A percentile compares a stretch with the other conserved stretches of the same genome.
These are phyloP conservation scores for Phialophora verrucosa DNA, from an alignment of 2,329 filamentous ascomycete species.

Conservation along the genomic window DNA sequence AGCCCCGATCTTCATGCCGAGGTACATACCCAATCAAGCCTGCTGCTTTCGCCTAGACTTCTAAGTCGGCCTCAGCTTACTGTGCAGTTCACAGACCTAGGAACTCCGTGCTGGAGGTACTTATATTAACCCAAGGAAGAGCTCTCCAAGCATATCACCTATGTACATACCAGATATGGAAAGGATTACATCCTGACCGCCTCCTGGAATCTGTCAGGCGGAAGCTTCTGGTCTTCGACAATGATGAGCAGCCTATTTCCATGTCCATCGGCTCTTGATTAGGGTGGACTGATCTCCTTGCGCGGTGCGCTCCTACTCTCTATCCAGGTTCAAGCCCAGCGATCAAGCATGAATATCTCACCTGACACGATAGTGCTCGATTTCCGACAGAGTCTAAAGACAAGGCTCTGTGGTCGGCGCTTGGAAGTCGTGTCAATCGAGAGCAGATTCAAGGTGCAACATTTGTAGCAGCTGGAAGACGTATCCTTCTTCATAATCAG, in stretches of 20 bases:
- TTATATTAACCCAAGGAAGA: too few species aligned
- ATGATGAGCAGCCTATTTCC: not conserved
- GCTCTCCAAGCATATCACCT: too few species aligned
- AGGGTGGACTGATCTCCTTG: not conserved
- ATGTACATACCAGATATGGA: not conserved
- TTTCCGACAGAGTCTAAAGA: not conserved
- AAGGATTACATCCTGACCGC: not conserved
- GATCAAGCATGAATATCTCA: not conserved
- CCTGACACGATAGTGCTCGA: not conserved
- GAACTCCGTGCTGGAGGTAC: too few species aligned
- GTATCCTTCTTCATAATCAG: not conserved
- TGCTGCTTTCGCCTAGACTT: not conserved
- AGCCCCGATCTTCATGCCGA: not conserved
- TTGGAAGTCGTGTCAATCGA: not conserved
- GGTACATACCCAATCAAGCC: not conserved
- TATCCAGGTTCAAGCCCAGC: not conserved
- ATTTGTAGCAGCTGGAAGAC: not conserved
- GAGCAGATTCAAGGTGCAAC: not conserved
- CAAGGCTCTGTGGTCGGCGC: not conserved
- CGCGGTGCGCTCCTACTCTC: not conserved
- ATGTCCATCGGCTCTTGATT: not conserved
- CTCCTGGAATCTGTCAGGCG: not conserved
- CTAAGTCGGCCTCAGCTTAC: not conserved
- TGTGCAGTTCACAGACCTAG: too few species aligned
- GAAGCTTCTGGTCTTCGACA: not conserved